phyloP scores from a whole-genome alignment of 1,284 basidiomycete genomes.

The Pterulicium gracile region DNA sequence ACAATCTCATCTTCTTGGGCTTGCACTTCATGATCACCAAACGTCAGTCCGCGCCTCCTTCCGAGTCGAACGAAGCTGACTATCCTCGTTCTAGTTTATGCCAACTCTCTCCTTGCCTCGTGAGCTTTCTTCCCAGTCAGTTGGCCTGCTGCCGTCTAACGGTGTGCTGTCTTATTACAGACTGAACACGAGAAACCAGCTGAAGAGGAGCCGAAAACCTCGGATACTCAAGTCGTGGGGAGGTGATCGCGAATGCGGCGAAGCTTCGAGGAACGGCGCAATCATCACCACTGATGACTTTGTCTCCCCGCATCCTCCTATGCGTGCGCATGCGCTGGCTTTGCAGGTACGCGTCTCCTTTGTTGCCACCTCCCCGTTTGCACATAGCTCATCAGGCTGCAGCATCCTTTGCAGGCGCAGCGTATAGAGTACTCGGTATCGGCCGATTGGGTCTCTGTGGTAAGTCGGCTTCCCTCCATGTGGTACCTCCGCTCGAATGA shows the following conservation, averaged over 20 bases:
- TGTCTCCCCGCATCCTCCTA: not conserved
- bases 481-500: too few relatives aligned
- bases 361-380: not conserved
- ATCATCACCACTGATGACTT: not conserved
- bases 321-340: not conserved
- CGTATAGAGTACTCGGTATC: too few relatives aligned
- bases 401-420: not conserved
- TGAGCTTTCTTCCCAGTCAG: conserved; percentile 13
- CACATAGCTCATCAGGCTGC: not conserved
- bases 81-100: conserved; percentile 23
- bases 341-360: not conserved
- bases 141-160: not conserved
- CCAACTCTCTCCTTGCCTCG: conserved; percentile 31
- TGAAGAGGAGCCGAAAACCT: not conserved
- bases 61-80: not conserved
- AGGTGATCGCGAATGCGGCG: not conserved
- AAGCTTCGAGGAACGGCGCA: too few relatives aligned
- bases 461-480: too few relatives aligned
- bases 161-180: too few relatives aligned
- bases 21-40: conserved; percentile 41
- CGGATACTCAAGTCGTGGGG: not conserved
- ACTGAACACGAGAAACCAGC: not conserved
- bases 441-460: too few relatives aligned
- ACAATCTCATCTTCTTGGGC: conserved; percentile 38
- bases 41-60: conserved; percentile 18